Evolutionary conservation across 2,329 filamentous ascomycete species (phyloP), one percentile per base, ranked within the genome.

Genomic region (Colletotrichum destructivum): DNA sequence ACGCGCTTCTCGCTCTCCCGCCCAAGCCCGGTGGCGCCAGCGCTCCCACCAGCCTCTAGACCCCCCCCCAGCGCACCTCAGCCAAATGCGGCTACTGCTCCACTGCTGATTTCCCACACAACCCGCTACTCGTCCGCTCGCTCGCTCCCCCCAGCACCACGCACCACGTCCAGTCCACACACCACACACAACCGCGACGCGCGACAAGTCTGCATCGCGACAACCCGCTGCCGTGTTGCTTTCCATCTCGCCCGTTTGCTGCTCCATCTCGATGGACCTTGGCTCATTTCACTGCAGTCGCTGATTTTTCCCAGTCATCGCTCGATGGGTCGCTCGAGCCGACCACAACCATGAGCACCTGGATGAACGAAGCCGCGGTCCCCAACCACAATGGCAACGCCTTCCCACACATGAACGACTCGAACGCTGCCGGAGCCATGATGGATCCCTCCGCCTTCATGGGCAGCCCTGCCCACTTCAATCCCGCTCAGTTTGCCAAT

Each of bases 361-460:
- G 90, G 90, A 91, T 92, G 87, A 92, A 91, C 83, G 90, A 92
- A 82, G 86, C 90, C 84, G 87, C 87, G 82, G 86, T 90, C 84
- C 88, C 88, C 78, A 92, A 90, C 83, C 89, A 91, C 83, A 91
- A 91, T 91, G 89, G 89, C 86, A 90, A 89, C 85, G 88, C 88
- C 84, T 91, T 91, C 81, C 86, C 88, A 77, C 89, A 90, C 79
- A 87, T 91, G 83, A 89, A 86, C 81, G 89, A 92, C 78, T 86
- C 89, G 56, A 90, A 90, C 79, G 81, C 82, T 74, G 83, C 82
- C 70, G 84, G 83, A 75, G 82, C 82, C 80, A 91, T 92, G 87
- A 91, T 92, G 85, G 90, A 92, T 79, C 89, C 90, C 12, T 87
- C 89, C 21, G 86, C 87, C 71, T 92, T 90, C 78, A 89, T 92